Base-by-base conservation (phyloP, 352 stramenopile genomes). In the Phytophthora meadii region DNA sequence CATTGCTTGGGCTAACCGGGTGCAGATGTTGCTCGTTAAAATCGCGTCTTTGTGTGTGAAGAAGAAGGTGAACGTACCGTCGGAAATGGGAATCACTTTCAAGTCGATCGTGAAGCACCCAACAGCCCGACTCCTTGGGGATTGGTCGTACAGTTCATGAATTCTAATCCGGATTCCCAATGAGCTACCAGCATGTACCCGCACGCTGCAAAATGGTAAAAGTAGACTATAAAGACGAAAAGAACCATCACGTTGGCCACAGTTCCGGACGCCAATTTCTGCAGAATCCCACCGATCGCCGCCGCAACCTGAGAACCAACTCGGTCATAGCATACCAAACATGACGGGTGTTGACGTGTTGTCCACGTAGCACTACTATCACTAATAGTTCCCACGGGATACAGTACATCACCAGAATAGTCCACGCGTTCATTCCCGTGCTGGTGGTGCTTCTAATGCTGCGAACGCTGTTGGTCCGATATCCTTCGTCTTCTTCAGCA, bases 141-240 rank as follows among this genome's bases (percentile, higher is more conserved):
- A 41, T 19, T 65, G 2, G 53, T 32, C 14, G 37, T 44, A 44
- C 76, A 87, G 17, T 76, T 68, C 5, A 39, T 66, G 28, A 86
- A 87, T 6, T 68, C 50, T 10, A 78, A 22, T 0, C 74, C 76
- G 15, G 76, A 87, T 25, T 81, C 58, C 44, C 53, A 74, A 40
- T 87, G 79, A 5, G 79, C 77, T 46, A 92, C 9, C 4, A 92
- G 51, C 68, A 90, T 90, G 54, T 92, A 92, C 0, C 81, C 82
- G 0, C 53, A 79, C 0, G 75, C 84, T 15, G 77, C 75, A 5
- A 78, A 15, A 48, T 92, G 84, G 15, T 77, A 80, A 11, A 90
- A 61, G 37, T 87, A 92, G 17, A 88, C 41, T 0, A 82, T 82
- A 10, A 77, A 34, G 1, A 79, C 41, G 19, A 88, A 74, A 8